Evolutionary conservation across 108 stramenopile genomes (phyloP), one percentile per base, ranked within the genome.

Genomic region (Nitzschia palea): DNA sequence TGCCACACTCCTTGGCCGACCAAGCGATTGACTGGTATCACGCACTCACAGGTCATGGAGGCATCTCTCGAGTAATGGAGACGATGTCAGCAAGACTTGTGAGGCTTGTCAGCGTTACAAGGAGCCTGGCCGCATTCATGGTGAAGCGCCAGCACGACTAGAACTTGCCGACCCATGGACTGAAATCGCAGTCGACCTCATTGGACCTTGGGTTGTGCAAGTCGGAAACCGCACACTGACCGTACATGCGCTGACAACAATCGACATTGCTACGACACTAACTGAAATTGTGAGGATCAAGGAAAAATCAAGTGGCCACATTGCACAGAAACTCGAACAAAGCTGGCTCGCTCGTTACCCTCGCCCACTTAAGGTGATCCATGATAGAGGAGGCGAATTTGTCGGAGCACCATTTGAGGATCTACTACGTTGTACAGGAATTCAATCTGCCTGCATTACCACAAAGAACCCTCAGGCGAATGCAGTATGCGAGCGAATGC

Each of bases 391-490:
- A 0, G 33, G 50, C 4, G 76, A 77, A 45, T 81, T 77, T 32
- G 50, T 34, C 12, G 74, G 75, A 4, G 15, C 20, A 22, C 48
- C 45, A 0, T 81, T 81, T 52, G 72, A 81, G 70, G n/a, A 20
- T 0, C 17, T 60, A 4, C 45, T 71, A 0, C 5, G 33, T 1
- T 6, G 18, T 4, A 15, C 28, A 0, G 66, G 62, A 2, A 74
- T 79, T 54, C 35, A 64, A 1, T 40, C 42, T 32, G 55, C 35
- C 12, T 57, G 47, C 0, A 58, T 55, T 43, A 68, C 77, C 12
- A 42, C 44, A 0, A 58, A 62, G 34, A 85, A 74, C 26, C 83
- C 83, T 3, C 63, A 65, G 34, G 60, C 73, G 2, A 84, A 80
- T 50, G 29, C 68, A 3, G 65, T 81, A 1, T 55, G 47, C 25